Evolutionary conservation across 2,329 filamentous ascomycete species (phyloP), one percentile per base, ranked within the genome.

Genomic region (Cercospora sp.): DNA sequence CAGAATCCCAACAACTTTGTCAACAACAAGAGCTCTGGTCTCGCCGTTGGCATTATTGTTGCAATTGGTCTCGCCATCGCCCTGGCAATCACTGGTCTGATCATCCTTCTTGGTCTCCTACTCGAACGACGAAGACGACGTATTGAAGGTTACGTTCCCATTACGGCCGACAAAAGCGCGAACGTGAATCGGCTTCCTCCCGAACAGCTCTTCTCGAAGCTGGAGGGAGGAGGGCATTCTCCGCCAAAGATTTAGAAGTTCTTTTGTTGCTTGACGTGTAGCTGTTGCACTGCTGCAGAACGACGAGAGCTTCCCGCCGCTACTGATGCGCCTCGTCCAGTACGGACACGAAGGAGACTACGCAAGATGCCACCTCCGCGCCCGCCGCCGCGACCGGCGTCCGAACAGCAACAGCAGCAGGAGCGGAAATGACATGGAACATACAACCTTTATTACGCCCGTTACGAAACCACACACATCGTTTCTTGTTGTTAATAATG

Each of bases 51-150:
- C 58, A 91, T 92, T 70, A 86, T 96, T 65, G 90, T 96, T 45
- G 86, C 96, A 12, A 94, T 96, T 71, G 89, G 88, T 20, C 87
- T 96, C 40, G 92, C 88, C 65, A 92, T 95, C 68, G 87, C 93
- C 1, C 87, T 96, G 1, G 91, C 84, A 30, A 82, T 94, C 68
- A 92, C 92, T 75, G 90, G 94, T 79, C 81, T 94, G 57, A 85
- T 96, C 63, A 91, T 96, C 63, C 85, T 91, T 60, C 86, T 87
- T 20, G 92, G 92, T 71, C 87, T 96, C 69, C 76, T 91, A 55
- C 84, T 93, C 66, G 92, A 95, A 81, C 88, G 91, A 69, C 84
- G 90, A 69, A 88, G 92, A 74, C 90, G 93, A 81, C 90, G 87
- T 82, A 87, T 88, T 60, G 91, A 94, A 77, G 92, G 93, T 60